phyloP scores from a whole-genome alignment of 2,329 filamentous ascomycete genomes.

The Zelopaecilomyces penicillatus region DNA sequence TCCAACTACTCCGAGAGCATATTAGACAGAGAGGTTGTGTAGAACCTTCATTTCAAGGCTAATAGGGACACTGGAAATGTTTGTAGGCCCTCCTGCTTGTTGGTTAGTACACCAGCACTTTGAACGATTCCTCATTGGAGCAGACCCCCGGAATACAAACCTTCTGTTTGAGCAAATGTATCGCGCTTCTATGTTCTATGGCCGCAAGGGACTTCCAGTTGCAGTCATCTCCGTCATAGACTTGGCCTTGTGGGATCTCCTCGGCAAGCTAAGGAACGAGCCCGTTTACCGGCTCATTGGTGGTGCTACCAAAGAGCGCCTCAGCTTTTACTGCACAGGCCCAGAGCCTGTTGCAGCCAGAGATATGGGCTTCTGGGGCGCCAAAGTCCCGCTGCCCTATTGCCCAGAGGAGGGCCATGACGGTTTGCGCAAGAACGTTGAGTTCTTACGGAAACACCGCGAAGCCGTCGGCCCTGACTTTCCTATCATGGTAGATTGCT shows the following conservation, averaged over 20 bases:
- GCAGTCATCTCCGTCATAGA: constrained; percentile 94
- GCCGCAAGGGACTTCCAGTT: constrained; percentile 80
- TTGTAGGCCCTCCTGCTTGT: constrained; percentile 70
- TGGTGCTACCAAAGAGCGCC: constrained; percentile 71
- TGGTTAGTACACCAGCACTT: constrained; percentile 94
- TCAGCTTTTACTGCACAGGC: constrained; percentile 93
- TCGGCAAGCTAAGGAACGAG: constrained; percentile 85
- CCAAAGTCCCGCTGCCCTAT: constrained; percentile 83
- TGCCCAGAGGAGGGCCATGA: constrained; percentile 78
- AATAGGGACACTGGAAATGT: neutral
- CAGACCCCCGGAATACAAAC: constrained; percentile 85
- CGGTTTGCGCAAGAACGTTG: constrained; percentile 80
- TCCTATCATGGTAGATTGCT: constrained; percentile 91
- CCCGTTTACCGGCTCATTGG: constrained; percentile 93
- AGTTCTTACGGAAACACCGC: constrained; percentile 77
- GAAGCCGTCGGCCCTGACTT: constrained; percentile 82
- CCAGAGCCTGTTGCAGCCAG: constrained; percentile 75
- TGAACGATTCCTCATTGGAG: constrained; percentile 79
- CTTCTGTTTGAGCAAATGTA: constrained; percentile 96
- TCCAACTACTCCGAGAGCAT: too few species aligned
- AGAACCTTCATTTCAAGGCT: neutral
- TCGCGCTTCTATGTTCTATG: constrained; percentile 91
- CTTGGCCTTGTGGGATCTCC: constrained; percentile 82
- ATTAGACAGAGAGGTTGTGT: too few species aligned
- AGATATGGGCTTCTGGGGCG: constrained; percentile 81